These are phyloP conservation scores for Leucoagaricus sp. DNA, from an alignment of 1,284 basidiomycete genomes.

Conservation along the genomic window DNA sequence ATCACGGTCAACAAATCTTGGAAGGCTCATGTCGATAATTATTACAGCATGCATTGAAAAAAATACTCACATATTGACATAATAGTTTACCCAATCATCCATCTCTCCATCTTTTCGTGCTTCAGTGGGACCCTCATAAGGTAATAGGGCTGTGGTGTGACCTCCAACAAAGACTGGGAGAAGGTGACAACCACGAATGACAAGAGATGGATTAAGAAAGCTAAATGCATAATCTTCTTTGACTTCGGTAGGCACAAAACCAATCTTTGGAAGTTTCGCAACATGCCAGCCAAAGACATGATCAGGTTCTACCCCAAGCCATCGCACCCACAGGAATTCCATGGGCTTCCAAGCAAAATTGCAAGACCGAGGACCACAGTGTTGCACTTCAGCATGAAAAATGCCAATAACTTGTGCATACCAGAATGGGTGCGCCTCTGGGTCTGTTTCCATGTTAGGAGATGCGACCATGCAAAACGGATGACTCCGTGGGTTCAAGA, in stretches of 20 bases:
- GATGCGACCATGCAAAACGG: constrained; percentile 36
- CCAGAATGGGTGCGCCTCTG: constrained; percentile 18
- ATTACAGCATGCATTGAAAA: too few species aligned
- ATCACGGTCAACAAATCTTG: too few species aligned
- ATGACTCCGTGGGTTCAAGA: constrained; percentile 34
- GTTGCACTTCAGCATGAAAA: constrained; percentile 26
- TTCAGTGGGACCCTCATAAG: constrained; percentile 19
- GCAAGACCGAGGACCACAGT: constrained; percentile 8
- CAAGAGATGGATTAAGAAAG: constrained; percentile 38
- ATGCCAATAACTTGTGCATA: constrained; percentile 26
- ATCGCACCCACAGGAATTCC: too few species aligned
- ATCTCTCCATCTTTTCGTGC: constrained; percentile 13
- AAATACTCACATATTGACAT: constrained; percentile 20
- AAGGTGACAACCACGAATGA: constrained; percentile 37
- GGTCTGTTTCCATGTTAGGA: constrained; percentile 3
- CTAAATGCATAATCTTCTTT: constrained; percentile 35
- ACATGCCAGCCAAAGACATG: constrained; percentile 18
- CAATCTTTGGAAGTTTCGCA: constrained; percentile 31
- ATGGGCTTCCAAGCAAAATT: constrained; percentile 19
- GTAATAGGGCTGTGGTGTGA: constrained; percentile 22
- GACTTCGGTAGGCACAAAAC: constrained; percentile 32
- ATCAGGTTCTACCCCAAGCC: constrained; percentile 25
- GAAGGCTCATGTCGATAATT: too few species aligned
- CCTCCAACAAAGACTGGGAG: constrained; percentile 35
- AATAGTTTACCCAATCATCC: constrained; percentile 34